Base-by-base conservation (phyloP, 169 alveolate species). In the Cryptosporidium baileyi region DNA sequence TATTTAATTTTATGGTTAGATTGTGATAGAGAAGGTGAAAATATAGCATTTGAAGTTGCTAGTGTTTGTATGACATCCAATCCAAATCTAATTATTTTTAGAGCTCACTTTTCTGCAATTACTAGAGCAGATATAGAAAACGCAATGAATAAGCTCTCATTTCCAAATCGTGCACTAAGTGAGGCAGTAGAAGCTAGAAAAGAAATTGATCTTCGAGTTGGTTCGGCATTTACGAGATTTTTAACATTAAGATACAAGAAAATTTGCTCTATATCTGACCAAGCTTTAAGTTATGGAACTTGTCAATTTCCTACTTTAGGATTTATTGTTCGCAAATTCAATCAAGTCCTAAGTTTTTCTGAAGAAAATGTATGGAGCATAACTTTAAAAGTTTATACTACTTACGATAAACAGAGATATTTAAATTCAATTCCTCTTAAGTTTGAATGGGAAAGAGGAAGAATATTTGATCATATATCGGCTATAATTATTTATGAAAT, bases 221-320 rank as follows among this genome's bases (percentile, higher is more conserved):
- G 99, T 1, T 97, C 99, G 13, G 90, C 96, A 19, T 96, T 97
- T 81, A 97, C 99, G 26, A 91, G 98, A 45, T 93, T 95, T 52
- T 92, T 96, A 88, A 95, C 99, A 0, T 51, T 94, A 40, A 90
- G 93, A 19, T 91, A 94, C 60, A 82, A 89, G 36, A 89, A 89
- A 30, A 89, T 81, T 5, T 67, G 49, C 26, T 51, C 80, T 3
- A 67, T 65, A 24, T 89, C 82, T 22, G 82, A 60, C 13, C 51
- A 45, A 6, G 60, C 89, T 1, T 80, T 93, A 40, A 95, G 99
- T 82, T 98, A 97, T 89, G 99, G 99, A 3, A 99, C 99, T 1
- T 98, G 99, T 81, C 98, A 98, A 90, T 94, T 98, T 61, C 99
- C 99, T 3, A 98, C 99, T 15, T 92, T 98, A 40, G 99, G 99